These are phyloP conservation scores for Oryza officinalis DNA, from an alignment of 176 grass and related monocot genomes.

Conservation along the genomic window DNA sequence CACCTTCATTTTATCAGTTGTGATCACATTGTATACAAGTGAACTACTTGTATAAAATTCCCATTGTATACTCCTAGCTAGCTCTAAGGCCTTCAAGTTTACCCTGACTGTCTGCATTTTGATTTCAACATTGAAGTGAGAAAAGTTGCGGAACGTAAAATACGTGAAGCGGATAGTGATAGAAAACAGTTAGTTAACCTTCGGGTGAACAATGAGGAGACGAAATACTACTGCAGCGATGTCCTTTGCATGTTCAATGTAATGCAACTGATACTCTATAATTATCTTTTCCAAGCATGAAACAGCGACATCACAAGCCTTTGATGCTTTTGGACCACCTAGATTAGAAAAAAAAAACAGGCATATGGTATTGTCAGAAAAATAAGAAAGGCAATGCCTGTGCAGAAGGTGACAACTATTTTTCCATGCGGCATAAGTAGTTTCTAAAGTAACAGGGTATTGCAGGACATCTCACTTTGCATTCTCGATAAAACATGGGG, in stretches of 20 bases:
- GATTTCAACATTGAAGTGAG: slow-evolving; percentile 33
- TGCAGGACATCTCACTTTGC: background rate
- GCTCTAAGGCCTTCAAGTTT: slow-evolving; percentile 85
- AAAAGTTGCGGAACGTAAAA: slow-evolving; percentile 23
- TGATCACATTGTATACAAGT: slow-evolving; percentile 51
- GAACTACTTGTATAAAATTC: slow-evolving; percentile 62
- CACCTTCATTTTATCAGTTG: slow-evolving; percentile 70
- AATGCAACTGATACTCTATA: slow-evolving; percentile 60
- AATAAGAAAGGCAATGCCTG: background rate
- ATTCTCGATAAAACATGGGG: background rate
- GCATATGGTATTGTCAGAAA: background rate
- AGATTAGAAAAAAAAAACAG: slow-evolving; percentile 31
- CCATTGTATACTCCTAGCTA: slow-evolving; percentile 76
- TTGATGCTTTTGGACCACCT: slow-evolving; percentile 72
- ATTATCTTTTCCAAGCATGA: slow-evolving; percentile 77
- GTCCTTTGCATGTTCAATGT: slow-evolving; percentile 61
- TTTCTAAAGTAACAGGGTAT: background rate
- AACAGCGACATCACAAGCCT: slow-evolving; percentile 75
- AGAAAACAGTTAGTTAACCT: slow-evolving; percentile 46
- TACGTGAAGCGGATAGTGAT: background rate
- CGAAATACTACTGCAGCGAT: slow-evolving; percentile 64
- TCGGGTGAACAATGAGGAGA: slow-evolving; percentile 80
- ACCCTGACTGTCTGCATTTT: slow-evolving; percentile 61
- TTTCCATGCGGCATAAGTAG: background rate
- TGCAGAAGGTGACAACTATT: background rate